phyloP scores from a whole-genome alignment of 768 basidiomycete species.

The Neoboletus magnificus region DNA sequence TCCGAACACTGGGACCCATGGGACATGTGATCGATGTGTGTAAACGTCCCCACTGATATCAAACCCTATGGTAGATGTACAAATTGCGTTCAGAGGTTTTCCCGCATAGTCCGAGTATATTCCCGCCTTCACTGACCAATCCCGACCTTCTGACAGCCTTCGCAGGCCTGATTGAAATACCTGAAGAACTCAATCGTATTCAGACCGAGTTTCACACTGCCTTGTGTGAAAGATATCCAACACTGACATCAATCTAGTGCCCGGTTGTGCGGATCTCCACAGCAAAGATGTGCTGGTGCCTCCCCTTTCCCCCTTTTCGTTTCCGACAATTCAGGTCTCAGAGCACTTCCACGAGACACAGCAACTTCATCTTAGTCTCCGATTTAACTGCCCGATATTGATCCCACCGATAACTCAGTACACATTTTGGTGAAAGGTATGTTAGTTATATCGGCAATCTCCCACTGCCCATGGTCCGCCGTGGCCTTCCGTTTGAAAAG shows the following conservation, averaged over 20 bases:
- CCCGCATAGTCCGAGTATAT: conserved; percentile 2
- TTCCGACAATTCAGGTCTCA: conserved; percentile 7
- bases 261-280: conserved; percentile 9
- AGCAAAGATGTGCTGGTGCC: not conserved
- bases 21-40: conserved; percentile 11
- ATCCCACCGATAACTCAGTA: not conserved
- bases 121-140: conserved; percentile 4
- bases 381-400: not conserved
- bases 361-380: not conserved
- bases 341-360: conserved; percentile 5
- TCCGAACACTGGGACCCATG: conserved; percentile 13
- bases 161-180: conserved; percentile 5
- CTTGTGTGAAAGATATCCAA: conserved; percentile 6
- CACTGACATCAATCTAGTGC: not conserved
- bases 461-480: not conserved
- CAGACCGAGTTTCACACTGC: conserved; percentile 1
- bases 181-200: not conserved
- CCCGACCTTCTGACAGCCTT: conserved; percentile 6
- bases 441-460: not conserved
- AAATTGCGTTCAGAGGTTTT: conserved; percentile 4
- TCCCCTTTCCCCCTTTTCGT: not conserved
- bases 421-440: not conserved
- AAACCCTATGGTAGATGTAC: conserved; percentile 15
- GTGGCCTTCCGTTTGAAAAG: not conserved
- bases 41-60: conserved; percentile 14